Conservation (phyloP, 306 rosid genomes). For the Fragaria ananassa region DNA sequence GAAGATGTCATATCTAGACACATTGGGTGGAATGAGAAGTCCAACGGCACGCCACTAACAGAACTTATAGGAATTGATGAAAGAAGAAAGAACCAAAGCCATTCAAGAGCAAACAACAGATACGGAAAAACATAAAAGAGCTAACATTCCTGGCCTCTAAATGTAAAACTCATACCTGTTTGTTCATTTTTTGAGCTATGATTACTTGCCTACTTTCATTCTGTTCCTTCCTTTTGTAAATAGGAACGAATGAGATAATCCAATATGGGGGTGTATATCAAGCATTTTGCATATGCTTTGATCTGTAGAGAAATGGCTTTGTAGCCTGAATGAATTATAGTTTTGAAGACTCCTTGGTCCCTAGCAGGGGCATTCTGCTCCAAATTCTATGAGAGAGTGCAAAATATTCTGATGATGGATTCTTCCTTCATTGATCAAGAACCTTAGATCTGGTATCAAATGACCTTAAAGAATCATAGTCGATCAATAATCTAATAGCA, state of each 20-base stretch:
- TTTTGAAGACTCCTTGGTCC: constrained; percentile 25
- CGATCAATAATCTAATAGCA: not conserved
- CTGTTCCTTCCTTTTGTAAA: constrained; percentile 51
- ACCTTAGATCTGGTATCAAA: not conserved
- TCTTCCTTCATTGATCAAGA: not conserved
- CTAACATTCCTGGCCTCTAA: constrained; percentile 20
- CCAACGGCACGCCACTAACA: constrained; percentile 82
- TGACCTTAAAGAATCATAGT: not conserved
- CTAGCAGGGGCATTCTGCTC: not conserved
- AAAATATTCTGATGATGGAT: not conserved
- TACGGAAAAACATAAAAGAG: constrained; percentile 12
- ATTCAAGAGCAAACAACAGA: constrained; percentile 16
- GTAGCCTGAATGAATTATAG: constrained; percentile 28
- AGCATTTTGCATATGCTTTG: constrained; percentile 30
- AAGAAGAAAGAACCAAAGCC: not conserved
- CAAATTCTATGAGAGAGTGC: not conserved
- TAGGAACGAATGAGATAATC: constrained; percentile 40
- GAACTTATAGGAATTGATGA: not conserved
- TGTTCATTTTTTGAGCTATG: constrained; percentile 29
- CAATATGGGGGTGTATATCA: constrained; percentile 23
- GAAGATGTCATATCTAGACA: constrained; percentile 73
- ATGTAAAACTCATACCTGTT: constrained; percentile 17
- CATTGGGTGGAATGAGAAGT: constrained; percentile 72
- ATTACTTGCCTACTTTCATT: constrained; percentile 30
- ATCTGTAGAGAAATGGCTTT: constrained; percentile 27